Evolutionary conservation across 441 rosid species (phyloP).

Genomic region (Pelargonium cotyledonis): DNA sequence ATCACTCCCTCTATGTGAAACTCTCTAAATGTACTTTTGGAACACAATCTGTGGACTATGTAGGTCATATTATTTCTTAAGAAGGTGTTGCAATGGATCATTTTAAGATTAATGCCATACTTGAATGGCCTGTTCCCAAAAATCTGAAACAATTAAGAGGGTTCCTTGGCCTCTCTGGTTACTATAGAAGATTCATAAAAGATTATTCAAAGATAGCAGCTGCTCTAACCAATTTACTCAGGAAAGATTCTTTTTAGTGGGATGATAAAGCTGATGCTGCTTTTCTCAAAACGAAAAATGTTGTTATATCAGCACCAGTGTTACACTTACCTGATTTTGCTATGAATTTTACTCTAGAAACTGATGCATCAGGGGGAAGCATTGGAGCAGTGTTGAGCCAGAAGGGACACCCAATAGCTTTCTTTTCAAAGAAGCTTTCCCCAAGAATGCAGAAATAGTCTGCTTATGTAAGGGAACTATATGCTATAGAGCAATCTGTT

Average conservation of each 20-base stretch:
- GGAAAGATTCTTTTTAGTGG: background rate
- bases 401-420: background rate
- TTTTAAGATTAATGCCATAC: background rate
- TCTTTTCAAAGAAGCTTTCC: too few species aligned
- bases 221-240: background rate
- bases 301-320: background rate
- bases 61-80: background rate
- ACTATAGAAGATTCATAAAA: background rate
- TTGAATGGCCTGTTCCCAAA: background rate
- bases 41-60: background rate
- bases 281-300: background rate
- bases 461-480: too few species aligned
- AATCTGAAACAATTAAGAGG: background rate
- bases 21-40: background rate
- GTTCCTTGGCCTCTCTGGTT: background rate
- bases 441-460: too few species aligned
- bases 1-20: background rate
- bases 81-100: background rate
- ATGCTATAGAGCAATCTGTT: too few species aligned
- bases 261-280: rapidly evolving
- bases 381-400: background rate
- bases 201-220: background rate
- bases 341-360: background rate
- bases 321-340: background rate
- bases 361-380: background rate